A percentile compares a stretch with the other conserved stretches of the same genome.
phyloP scores from a whole-genome alignment of 1,284 basidiomycete genomes.

The Naganishia albida region DNA sequence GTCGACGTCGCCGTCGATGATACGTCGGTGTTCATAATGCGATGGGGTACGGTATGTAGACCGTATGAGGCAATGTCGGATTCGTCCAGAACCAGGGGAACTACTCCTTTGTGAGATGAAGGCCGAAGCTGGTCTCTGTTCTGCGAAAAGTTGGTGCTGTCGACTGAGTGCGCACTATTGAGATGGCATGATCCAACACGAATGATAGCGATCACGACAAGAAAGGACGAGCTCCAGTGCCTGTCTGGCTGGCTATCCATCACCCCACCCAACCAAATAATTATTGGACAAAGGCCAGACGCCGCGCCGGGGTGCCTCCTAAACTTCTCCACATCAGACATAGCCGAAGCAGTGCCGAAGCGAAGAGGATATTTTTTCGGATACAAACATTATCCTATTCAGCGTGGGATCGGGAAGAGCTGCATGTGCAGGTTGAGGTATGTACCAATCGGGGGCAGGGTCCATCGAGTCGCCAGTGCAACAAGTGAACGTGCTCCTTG shows the following conservation, averaged over 20 bases:
- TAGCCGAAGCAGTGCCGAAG: background rate
- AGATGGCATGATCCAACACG: conserved; percentile 7
- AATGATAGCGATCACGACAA: background rate
- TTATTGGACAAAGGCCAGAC: conserved; percentile 9
- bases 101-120: conserved; percentile 19
- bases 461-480: too few relatives aligned
- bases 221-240: conserved; percentile 3
- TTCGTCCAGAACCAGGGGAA: conserved; percentile 3
- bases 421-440: too few relatives aligned
- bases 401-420: background rate
- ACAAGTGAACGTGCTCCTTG: too few relatives aligned
- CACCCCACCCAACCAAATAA: conserved; percentile 20
- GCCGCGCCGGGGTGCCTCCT: background rate
- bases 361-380: background rate
- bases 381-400: background rate
- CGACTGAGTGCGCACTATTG: background rate
- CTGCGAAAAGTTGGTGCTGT: background rate
- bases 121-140: background rate
- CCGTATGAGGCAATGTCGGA: background rate
- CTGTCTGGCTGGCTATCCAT: conserved; percentile 12
- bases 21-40: background rate
- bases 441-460: too few relatives aligned
- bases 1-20: conserved; percentile 5
- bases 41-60: background rate
- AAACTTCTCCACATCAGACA: conserved; percentile 1